Base-by-base conservation (phyloP, 208 protist genomes). In the Crithidia expoeki region DNA sequence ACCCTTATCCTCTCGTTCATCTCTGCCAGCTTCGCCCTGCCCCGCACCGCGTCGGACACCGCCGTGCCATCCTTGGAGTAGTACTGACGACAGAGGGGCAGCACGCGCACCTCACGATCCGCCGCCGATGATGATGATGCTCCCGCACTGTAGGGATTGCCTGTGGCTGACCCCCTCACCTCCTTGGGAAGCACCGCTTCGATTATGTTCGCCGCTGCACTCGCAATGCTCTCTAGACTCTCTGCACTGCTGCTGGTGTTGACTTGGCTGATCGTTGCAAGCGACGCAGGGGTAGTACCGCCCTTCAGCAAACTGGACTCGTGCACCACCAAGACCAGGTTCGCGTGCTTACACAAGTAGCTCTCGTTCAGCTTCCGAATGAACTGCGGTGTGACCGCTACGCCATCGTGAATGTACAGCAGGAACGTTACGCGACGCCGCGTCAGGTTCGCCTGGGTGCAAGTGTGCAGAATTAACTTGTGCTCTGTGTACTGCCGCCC, bases 371-470 rank as follows among this genome's bases (percentile, higher is more conserved):
- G 81, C 30, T 61, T 36, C 30, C 63, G 58, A 16, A 96, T 75
- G 44, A 92, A 84, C 58, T 81, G 74, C 42, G 80, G 81, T n/a
- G 91, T 86, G 50, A 94, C 63, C 28, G 88, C 73, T 3, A 92
- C 87, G 38, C 80, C 83, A 33, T 81, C 74, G 44, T 90, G 83
- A 40, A 94, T 58, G 77, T 94, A 89, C 11, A 96, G 51, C 19
- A 96, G 56, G 58, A 96, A 96, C 14, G 91, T 96, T 42, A 96
- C 83, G 25, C 91, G 87, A 7, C 88, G 86, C 42, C 84, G 81
- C 1, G 71, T 90, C n/a, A 88, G 74, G 64, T 93, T 93, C 7
- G 88, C 91, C 63, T 92, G 91, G 17, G 83, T 80, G 79, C 91
- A 96, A 19, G 88, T 96, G 81, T 96, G 88, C 17, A 84, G 72